These are phyloP conservation scores for Gastrodia elata DNA, from an alignment of 106 monocot species.

Conservation along the genomic window DNA sequence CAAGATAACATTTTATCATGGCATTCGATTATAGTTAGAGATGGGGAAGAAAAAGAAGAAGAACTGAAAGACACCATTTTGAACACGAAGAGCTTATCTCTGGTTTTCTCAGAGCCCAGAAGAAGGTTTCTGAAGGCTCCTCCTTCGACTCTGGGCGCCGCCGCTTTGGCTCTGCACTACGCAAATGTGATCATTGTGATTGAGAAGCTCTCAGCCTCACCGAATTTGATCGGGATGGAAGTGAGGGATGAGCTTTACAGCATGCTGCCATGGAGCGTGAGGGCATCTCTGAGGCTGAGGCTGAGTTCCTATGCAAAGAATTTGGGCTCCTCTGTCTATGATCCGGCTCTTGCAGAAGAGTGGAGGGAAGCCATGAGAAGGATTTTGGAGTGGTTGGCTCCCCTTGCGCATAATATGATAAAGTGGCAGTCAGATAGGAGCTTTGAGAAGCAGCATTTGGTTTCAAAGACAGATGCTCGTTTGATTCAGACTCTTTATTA, in stretches of 20 bases:
- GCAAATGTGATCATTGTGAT: slow-evolving; percentile 70
- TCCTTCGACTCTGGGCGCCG: slow-evolving; percentile 51
- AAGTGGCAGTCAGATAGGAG: slow-evolving; percentile 73
- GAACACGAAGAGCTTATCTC: slow-evolving; percentile 3
- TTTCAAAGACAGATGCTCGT: slow-evolving; percentile 34
- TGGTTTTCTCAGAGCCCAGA: slow-evolving; percentile 18
- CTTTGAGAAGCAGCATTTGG: slow-evolving; percentile 52
- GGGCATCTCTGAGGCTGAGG: slow-evolving; percentile 34
- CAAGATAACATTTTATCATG: too few relatives aligned
- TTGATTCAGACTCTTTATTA: slow-evolving; percentile 73
- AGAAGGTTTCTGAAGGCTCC: slow-evolving; percentile 21
- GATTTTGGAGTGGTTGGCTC: slow-evolving; percentile 65
- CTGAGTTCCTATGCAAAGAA: slow-evolving; percentile 30
- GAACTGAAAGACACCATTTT: background rate
- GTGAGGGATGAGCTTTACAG: slow-evolving; percentile 66
- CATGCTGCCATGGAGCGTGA: slow-evolving; percentile 59
- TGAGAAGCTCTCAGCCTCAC: slow-evolving; percentile 51
- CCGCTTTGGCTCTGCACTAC: slow-evolving; percentile 59
- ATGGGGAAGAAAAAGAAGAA: background rate
- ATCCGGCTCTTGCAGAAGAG: slow-evolving; percentile 45
- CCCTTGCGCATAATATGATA: slow-evolving; percentile 76
- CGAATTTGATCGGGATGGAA: slow-evolving; percentile 42
- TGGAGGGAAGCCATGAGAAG: slow-evolving; percentile 44
- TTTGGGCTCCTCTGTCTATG: slow-evolving; percentile 18
- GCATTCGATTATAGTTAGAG: background rate